Percentiles rank a stretch among this genome's conserved stretches.
Conservation (phyloP, 352 stramenopile species). For the Blastocystis sp. region DNA sequence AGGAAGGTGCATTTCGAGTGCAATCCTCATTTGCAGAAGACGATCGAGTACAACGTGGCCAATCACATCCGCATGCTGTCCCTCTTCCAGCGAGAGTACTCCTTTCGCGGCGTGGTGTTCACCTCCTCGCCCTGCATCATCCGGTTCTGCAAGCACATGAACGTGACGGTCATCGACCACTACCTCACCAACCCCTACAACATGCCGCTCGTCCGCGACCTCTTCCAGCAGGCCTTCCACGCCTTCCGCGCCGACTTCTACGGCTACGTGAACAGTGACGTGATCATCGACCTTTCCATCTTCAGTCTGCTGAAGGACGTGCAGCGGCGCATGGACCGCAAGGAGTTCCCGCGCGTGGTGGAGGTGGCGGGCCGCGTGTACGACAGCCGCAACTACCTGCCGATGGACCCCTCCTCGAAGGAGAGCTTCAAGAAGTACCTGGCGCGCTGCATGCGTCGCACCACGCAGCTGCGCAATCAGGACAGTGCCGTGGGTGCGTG, state of each 20-base stretch:
- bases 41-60: constrained; percentile 13
- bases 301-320: constrained; percentile 43
- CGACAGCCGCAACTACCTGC: neutral
- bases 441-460: neutral
- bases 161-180: constrained; percentile 28
- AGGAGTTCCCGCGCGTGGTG: neutral
- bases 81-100: constrained; percentile 33
- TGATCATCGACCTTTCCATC: constrained; percentile 18
- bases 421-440: constrained; percentile 24
- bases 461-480: neutral
- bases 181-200: constrained; percentile 50
- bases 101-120: constrained; percentile 34
- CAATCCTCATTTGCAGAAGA: neutral
- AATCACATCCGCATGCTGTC: constrained; percentile 45
- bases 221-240: constrained; percentile 45
- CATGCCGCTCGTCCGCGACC: constrained; percentile 46
- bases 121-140: constrained; percentile 1
- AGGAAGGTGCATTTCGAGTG: neutral
- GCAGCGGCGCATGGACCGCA: neutral
- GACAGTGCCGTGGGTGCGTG: constrained; percentile 17
- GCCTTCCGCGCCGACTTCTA: neutral
- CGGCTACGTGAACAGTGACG: constrained; percentile 58
- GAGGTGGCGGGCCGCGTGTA: constrained; percentile 46
- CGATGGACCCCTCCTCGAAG: neutral
- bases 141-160: neutral